These are phyloP conservation scores for Penicillium herquei DNA, from an alignment of 495 filamentous ascomycete species.

Conservation along the genomic window DNA sequence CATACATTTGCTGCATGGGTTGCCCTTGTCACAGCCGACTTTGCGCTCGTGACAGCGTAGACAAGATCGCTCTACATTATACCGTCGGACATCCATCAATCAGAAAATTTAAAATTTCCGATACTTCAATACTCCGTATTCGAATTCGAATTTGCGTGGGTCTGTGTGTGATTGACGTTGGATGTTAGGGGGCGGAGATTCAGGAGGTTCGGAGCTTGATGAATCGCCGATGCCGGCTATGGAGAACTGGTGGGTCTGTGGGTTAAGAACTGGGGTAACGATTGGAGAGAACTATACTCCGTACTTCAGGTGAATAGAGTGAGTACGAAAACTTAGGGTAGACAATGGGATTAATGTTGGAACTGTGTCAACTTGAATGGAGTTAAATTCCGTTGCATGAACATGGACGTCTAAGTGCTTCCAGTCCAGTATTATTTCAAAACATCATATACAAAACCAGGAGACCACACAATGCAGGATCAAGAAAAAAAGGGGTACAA, in stretches of 20 bases:
- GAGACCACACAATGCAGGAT: no score
- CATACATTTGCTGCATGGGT: conserved; percentile 30
- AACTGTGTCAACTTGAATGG: no score
- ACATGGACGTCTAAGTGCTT: no score
- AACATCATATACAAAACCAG: no score
- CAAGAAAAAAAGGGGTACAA: no score
- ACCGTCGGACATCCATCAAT: conserved; percentile 16
- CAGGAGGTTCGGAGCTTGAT: conserved; percentile 7
- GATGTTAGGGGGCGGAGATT: neutral
- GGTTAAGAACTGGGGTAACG: no score
- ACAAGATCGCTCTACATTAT: conserved; percentile 35
- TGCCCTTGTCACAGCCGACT: conserved; percentile 33
- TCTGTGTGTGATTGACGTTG: neutral
- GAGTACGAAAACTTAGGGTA: no score
- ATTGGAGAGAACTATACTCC: no score
- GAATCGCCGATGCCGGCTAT: conserved; percentile 2
- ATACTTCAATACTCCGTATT: neutral
- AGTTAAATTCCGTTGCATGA: no score
- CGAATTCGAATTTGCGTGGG: neutral
- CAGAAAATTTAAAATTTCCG: neutral
- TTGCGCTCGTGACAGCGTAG: conserved; percentile 38
- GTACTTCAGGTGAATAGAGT: no score
- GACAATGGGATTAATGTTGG: no score
- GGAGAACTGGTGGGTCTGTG: neutral
- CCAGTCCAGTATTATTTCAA: no score